These are phyloP conservation scores for Cucurbita moschata DNA, from an alignment of 306 rosid species.

Conservation along the genomic window DNA sequence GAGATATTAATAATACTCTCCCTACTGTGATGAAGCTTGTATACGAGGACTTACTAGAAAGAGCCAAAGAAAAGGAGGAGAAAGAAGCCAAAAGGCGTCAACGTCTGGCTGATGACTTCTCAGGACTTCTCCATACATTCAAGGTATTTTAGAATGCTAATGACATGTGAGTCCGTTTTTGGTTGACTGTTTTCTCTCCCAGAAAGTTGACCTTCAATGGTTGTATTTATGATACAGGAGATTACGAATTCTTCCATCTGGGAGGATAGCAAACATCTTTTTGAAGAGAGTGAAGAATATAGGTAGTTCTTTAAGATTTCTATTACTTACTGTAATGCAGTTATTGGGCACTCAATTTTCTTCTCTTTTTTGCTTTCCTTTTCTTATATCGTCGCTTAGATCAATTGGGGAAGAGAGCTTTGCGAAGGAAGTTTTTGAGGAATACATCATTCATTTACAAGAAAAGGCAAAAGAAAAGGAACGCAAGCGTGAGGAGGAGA, in stretches of 20 bases:
- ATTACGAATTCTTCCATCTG: constrained; percentile 55
- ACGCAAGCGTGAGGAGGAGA: constrained; percentile 94
- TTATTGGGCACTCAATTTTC: not conserved
- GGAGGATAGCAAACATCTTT: constrained; percentile 77
- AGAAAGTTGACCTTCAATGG: constrained; percentile 7
- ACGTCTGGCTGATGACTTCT: constrained; percentile 83
- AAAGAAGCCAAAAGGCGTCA: constrained; percentile 97
- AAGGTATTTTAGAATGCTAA: constrained; percentile 35
- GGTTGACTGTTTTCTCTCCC: not conserved
- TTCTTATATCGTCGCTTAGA: constrained; percentile 22
- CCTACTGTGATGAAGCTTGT: constrained; percentile 41
- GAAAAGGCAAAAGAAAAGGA: constrained; percentile 93
- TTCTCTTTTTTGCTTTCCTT: not conserved
- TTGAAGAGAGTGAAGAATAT: constrained; percentile 86
- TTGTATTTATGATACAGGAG: constrained; percentile 36
- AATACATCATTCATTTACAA: constrained; percentile 43
- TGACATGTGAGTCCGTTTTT: not conserved
- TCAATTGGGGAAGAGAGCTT: constrained; percentile 62
- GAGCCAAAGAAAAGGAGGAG: constrained; percentile 91
- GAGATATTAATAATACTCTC: constrained; percentile 5
- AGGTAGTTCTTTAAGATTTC: constrained; percentile 27
- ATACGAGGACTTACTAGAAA: constrained; percentile 72
- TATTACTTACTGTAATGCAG: not conserved
- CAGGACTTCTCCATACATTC: constrained; percentile 47
- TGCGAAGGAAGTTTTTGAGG: constrained; percentile 62